Conservation (phyloP, 176 grass and related monocot species). For the Ensete glaucum region DNA sequence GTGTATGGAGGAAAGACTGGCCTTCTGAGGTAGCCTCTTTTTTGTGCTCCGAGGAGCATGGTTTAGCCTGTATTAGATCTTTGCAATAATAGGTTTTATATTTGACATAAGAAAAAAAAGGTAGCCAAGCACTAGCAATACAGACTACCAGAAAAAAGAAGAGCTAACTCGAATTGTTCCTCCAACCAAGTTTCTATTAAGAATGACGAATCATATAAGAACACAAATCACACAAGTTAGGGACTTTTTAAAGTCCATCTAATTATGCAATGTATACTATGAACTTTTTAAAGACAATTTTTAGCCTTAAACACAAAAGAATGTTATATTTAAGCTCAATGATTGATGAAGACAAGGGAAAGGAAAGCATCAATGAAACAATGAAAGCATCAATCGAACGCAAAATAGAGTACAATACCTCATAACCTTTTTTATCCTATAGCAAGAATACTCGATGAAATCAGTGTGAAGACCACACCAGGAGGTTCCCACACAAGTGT, state of each 20-base stretch:
- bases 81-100: no score
- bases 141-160: not conserved
- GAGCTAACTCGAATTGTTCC: not conserved
- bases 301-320: not conserved
- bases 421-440: not conserved
- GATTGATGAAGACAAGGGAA: not conserved
- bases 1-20: no score
- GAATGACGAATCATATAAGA: no score
- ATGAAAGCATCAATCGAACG: not conserved
- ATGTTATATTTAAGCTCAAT: not conserved
- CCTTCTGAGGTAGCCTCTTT: no score
- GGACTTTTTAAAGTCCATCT: no score
- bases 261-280: no score
- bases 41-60: no score
- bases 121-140: not conserved
- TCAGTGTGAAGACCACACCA: not conserved
- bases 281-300: not conserved
- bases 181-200: no score
- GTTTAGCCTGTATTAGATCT: no score
- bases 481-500: not conserved
- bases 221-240: no score
- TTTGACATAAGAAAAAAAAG: no score
- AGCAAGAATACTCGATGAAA: not conserved
- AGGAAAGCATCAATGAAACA: not conserved
- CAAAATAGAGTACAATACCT: not conserved